Base-by-base conservation (phyloP, 1,284 basidiomycete genomes). In the Ceratobasidium sp. region DNA sequence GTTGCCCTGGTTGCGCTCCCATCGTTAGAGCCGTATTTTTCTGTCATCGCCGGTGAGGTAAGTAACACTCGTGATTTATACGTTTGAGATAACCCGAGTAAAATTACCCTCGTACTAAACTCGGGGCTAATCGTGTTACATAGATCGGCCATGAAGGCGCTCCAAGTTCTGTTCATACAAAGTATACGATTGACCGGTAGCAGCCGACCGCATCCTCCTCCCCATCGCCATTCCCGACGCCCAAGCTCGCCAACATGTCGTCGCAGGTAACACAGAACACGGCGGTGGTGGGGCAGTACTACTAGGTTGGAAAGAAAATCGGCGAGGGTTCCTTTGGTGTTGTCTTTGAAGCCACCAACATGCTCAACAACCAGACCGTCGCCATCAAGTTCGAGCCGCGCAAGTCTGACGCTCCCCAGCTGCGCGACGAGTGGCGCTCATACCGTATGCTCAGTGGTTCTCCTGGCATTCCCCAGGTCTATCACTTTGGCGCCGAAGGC, bases 381-480 rank as follows among this genome's bases (percentile, higher is more conserved):
- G 97, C 96, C 73, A 97, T 98, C 86, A 98, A 98, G 88, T 98
- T 98, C 83, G 96, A 99, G 88, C 97, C 97, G 55, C 89, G 97
- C 79, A 99, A 98, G 85, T 96, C 95, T 71, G 97, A 99, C 82
- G 97, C 97, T 30, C 97, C 97, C 21, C 97, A 99, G 83, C 85
- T 99, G 69, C 87, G 98, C 76, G 98, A 99, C 82, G 97, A 99
- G 82, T 99, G 96, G 84, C 88, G 97, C 74, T 96, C 95, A 50
- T 99, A 99, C 85, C 92, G 96, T 83, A 98, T 96, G 73, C 84
- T 99, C 78, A 92, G 91, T 76, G 95, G 96, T 77, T 96, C 94
- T 76, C 88, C 89, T 75, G 96, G 96, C 74, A 92, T 98, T 66
- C 96, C 96, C 0, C 97, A 98, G 82, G 96, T 98, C 49, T 95